Base-by-base conservation (phyloP, 176 grass and related monocot genomes). In the Urochloa ruziziensis region DNA sequence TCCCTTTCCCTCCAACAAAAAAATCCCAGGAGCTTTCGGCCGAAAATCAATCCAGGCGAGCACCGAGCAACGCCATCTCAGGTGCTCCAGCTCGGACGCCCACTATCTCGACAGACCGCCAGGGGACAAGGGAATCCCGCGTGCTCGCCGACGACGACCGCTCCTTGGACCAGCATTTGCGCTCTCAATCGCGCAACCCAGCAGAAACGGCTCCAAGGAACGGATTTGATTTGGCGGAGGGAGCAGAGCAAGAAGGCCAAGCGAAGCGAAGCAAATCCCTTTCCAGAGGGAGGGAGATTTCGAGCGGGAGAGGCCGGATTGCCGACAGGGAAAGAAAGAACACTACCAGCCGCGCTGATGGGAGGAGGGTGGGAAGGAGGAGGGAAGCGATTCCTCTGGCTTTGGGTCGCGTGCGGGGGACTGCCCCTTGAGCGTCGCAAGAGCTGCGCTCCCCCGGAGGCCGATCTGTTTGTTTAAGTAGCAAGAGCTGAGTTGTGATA, bases 1-100 rank as follows among this genome's bases (percentile, higher is more conserved):
- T 19, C n/a, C 32, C 71, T 77, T 86, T 74, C 49, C 39, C 2
- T 30, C 3, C 49, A 79, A 85, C 10, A 19, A 6, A 82, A 47
- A 75, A 82, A 47, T 71, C 18, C 32, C 54, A 24, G 34, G 34
- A 47, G 74, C 82, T 88, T 64, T 89, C 52, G 87, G 83, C 75
- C 83, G 56, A 64, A 75, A 69, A 76, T 82, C 44, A 87, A 67
- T 36, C 47, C 25, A 2, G 46, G 37, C 34, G 74, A n/a, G n/a
- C n/a, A 28, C 53, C 39, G 29, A 29, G 62, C 74, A 21, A 15
- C 40, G 62, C 74, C 77, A 52, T 52, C 70, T 76, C 79, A 86
- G 88, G 78, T 78, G 82, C 82, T 85, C 69, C 68, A 73, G 76
- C 76, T 56, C 29, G 71, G 48, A 30, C 51, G 61, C 1, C 75